Evolutionary conservation across 495 filamentous ascomycete species (phyloP), one percentile per base, ranked within the genome.

Genomic region (Cercophora scortea): DNA sequence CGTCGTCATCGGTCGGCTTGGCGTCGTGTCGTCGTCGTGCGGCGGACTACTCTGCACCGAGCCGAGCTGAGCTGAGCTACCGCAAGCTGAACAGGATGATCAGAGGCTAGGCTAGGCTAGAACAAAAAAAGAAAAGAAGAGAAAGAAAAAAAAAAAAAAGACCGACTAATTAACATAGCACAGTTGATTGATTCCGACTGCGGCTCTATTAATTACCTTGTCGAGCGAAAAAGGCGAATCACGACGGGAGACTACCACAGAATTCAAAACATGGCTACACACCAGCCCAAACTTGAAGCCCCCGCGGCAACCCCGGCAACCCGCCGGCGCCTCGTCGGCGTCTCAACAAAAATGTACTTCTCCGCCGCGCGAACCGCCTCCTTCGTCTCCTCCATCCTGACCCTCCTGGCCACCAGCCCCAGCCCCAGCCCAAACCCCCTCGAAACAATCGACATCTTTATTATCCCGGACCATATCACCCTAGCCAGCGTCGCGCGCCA

Each of bases 321-420:
- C 71, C 79, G 78, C n/a, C 73, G 79, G 54, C 85, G 80, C 52
- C 75, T 91, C 48, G 77, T 94, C 47, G 86, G 87, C 62, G 83
- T 91, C 64, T 87, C 82, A 49, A 78, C 87, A 18, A 92, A 94
- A 63, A 88, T 90, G 82, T 92, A 92, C 76, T 91, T 91, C 67
- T 79, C 79, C 68, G 77, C 83, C 17, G 66, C 78, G 16, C 71
- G 71, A 50, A 90, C 89, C 12, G 69, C 72, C 49, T 57, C 70
- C 43, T 94, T 89, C 71, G 70, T 85, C 53, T 62, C 70, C 42
- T 68, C 71, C 50, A 70, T 90, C 39, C 71, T 84, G 45, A 75
- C 74, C 49, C 51, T 68, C 15, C 50, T 56, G 16, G 48, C 60
- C 40, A 57, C 42, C 66, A 68, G 61, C 51, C 65, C 53, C 70